phyloP scores from a whole-genome alignment of 352 stramenopile genomes.

The Phytophthora boehmeriae region DNA sequence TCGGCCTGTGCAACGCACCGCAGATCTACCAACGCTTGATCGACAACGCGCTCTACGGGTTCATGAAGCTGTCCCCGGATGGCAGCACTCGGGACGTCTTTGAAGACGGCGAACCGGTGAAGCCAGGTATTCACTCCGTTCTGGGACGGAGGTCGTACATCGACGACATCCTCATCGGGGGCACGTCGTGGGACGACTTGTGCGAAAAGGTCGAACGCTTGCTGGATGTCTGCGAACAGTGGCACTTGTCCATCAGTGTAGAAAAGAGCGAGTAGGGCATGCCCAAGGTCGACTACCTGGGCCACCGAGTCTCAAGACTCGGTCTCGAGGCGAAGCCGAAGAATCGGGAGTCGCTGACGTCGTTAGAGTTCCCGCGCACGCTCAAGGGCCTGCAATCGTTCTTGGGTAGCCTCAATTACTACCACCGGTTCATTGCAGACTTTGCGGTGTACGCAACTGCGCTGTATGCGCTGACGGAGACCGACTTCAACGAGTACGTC shows the following conservation, averaged over 20 bases:
- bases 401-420: slow-evolving; percentile 29
- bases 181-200: slow-evolving; percentile 12
- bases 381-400: slow-evolving; percentile 26
- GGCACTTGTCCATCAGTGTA: slow-evolving; percentile 30
- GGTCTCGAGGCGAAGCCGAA: slow-evolving; percentile 24
- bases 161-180: slow-evolving; percentile 29
- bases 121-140: background rate
- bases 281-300: slow-evolving; percentile 16
- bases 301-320: slow-evolving; percentile 12
- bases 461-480: slow-evolving; percentile 11
- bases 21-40: no score
- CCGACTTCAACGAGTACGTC: slow-evolving; percentile 4
- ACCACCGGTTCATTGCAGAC: slow-evolving; percentile 19
- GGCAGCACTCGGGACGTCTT: background rate
- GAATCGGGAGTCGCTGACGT: slow-evolving; percentile 5
- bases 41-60: background rate
- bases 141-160: slow-evolving; percentile 20
- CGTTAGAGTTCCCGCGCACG: slow-evolving; percentile 13
- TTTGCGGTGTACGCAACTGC: slow-evolving; percentile 21
- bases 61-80: background rate
- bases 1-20: no score
- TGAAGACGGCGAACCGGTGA: background rate
- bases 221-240: slow-evolving; percentile 14
- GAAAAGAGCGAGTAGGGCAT: slow-evolving; percentile 21
- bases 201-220: slow-evolving; percentile 10